A percentile compares a stretch with the other conserved stretches of the same genome.
These are phyloP conservation scores for Trifolium dubium DNA, from an alignment of 306 rosid species.

Conservation along the genomic window DNA sequence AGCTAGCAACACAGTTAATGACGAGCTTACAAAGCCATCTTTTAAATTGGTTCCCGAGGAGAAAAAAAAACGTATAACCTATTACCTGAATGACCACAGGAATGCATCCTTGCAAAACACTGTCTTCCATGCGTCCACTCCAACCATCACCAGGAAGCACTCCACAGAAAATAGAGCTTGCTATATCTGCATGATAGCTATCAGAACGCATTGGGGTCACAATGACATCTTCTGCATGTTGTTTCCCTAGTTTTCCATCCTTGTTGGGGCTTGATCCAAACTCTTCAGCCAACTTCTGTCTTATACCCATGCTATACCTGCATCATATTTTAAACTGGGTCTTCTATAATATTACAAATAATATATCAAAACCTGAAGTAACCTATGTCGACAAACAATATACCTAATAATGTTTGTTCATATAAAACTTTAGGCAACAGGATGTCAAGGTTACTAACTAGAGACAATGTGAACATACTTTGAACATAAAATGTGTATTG, in stretches of 20 bases:
- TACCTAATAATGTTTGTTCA: conserved; percentile 26
- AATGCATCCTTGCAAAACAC: conserved; percentile 91
- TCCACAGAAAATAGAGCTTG: conserved; percentile 82
- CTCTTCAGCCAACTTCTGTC: conserved; percentile 85
- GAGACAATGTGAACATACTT: conserved; percentile 1
- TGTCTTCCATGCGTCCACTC: conserved; percentile 97
- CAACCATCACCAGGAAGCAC: conserved; percentile 94
- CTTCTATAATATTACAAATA: conserved; percentile 17
- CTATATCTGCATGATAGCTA: conserved; percentile 68
- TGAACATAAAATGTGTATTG: neutral
- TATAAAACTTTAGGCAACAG: conserved; percentile 2
- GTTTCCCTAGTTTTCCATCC: conserved; percentile 82
- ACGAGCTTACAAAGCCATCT: conserved; percentile 5
- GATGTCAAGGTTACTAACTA: conserved; percentile 24
- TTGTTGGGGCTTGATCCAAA: conserved; percentile 79
- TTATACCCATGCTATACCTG: conserved; percentile 95
- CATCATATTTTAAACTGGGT: conserved; percentile 28
- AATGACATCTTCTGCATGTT: conserved; percentile 72
- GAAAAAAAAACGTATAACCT: neutral
- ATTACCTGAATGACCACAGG: conserved; percentile 89
- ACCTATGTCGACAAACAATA: conserved; percentile 17
- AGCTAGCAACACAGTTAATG: conserved; percentile 20
- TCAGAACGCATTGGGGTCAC: conserved; percentile 71
- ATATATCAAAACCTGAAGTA: conserved; percentile 27
- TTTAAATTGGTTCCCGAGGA: neutral